A percentile compares a stretch with the other conserved stretches of the same genome.
Evolutionary conservation across 148 eudicot species (phyloP).

Genomic region (Persicaria maculosa): DNA sequence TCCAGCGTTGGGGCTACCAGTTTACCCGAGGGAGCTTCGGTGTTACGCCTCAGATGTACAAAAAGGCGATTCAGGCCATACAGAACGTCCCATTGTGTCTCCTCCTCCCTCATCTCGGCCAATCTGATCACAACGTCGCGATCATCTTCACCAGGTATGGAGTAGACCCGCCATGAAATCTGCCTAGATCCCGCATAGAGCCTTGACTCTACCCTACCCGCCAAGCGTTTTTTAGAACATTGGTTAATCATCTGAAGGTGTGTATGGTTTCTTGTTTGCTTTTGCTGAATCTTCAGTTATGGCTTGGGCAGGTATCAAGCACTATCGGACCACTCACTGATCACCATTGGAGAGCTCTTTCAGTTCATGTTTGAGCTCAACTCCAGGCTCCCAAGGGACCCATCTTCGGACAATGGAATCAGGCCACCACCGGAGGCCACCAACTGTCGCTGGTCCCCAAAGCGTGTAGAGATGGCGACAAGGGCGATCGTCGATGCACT

Average conservation of each 20-base stretch:
- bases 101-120: constrained; percentile 44
- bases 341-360: constrained; percentile 59
- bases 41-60: constrained; percentile 59
- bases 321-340: constrained; percentile 60
- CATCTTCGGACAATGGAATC: constrained; percentile 26
- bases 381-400: constrained; percentile 55
- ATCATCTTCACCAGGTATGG: constrained; percentile 33
- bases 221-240: too few relatives aligned
- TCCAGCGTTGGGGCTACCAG: constrained; percentile 73
- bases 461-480: constrained; percentile 91
- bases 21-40: constrained; percentile 87
- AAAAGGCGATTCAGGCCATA: constrained; percentile 67
- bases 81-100: constrained; percentile 61
- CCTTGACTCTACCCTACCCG: too few relatives aligned
- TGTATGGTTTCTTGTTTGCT: too few relatives aligned
- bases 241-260: background rate
- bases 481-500: constrained; percentile 81
- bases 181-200: too few relatives aligned
- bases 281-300: background rate
- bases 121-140: constrained; percentile 35
- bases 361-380: constrained; percentile 79
- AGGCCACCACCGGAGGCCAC: constrained; percentile 55
- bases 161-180: too few relatives aligned
- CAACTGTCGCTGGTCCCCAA: constrained; percentile 80
- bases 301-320: constrained; percentile 40